Evolutionary conservation across 2,329 filamentous ascomycete species (phyloP).

Genomic region (Pestalotiopsis sp.): DNA sequence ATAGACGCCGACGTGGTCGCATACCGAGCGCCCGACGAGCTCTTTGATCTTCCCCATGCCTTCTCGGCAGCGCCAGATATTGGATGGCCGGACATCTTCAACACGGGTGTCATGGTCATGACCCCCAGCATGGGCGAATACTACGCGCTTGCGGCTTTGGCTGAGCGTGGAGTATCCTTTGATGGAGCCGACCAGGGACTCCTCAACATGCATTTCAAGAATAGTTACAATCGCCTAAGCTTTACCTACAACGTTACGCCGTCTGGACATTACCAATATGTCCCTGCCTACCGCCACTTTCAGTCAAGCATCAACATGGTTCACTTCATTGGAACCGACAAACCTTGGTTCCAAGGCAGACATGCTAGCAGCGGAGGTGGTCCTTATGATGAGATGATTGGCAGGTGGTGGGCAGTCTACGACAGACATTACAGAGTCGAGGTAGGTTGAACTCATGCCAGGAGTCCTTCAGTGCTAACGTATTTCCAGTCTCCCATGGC

Average conservation of each 20-base stretch:
- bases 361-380: conserved; percentile 54
- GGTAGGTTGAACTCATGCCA: conserved; percentile 38
- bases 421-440: conserved; percentile 76
- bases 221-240: conserved; percentile 82
- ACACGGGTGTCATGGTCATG: conserved; percentile 94
- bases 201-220: conserved; percentile 90
- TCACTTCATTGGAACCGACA: conserved; percentile 90
- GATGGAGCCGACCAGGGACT: conserved; percentile 96
- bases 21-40: conserved; percentile 86
- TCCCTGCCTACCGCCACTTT: conserved; percentile 92
- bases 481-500: conserved; percentile 22
- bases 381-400: conserved; percentile 82
- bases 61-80: conserved; percentile 86
- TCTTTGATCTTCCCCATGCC: conserved; percentile 68
- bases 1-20: conserved; percentile 94
- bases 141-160: conserved; percentile 81
- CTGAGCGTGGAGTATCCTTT: conserved; percentile 86
- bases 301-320: conserved; percentile 87
- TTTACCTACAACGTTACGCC: conserved; percentile 98
- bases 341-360: conserved; percentile 80
- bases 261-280: conserved; percentile 94
- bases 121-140: conserved; percentile 86
- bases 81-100: conserved; percentile 98
- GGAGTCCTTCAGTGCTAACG: background rate
- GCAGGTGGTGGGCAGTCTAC: conserved; percentile 92